These are phyloP conservation scores for Eucalyptus pumila DNA, from an alignment of 345 rosid species.

Conservation along the genomic window DNA sequence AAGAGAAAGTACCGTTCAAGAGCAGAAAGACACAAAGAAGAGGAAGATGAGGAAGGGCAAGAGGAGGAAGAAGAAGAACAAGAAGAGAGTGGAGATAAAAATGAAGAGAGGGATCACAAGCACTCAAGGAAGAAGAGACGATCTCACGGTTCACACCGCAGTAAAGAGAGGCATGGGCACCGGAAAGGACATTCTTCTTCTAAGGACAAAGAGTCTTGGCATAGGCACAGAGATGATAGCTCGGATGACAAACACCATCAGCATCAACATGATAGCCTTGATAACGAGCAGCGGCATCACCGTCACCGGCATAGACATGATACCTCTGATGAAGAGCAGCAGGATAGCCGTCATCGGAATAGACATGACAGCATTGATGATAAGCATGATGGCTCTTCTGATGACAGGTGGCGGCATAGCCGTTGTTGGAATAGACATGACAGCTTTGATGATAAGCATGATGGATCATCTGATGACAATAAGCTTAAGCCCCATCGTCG, in stretches of 20 bases:
- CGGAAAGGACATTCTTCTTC: slow-evolving; percentile 39
- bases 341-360: background rate
- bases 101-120: slow-evolving; percentile 21
- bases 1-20: slow-evolving; percentile 69
- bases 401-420: slow-evolving; percentile 3
- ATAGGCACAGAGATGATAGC: slow-evolving; percentile 8
- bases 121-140: slow-evolving; percentile 32
- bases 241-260: slow-evolving; percentile 17
- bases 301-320: slow-evolving; percentile 6
- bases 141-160: slow-evolving; percentile 21
- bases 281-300: slow-evolving; percentile 14
- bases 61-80: slow-evolving; percentile 15
- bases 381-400: slow-evolving; percentile 20
- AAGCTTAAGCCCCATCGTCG: slow-evolving; percentile 1
- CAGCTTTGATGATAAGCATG: slow-evolving; percentile 30
- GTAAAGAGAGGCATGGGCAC: slow-evolving; percentile 36
- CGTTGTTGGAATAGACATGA: background rate
- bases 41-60: slow-evolving; percentile 6
- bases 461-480: slow-evolving; percentile 13
- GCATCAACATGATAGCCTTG: slow-evolving; percentile 16
- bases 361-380: slow-evolving; percentile 23
- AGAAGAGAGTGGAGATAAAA: slow-evolving; percentile 3
- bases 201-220: slow-evolving; percentile 23
- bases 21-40: slow-evolving; percentile 26
- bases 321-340: slow-evolving; percentile 19